Conservation (phyloP, 148 eudicot species). For the Pharnaceum exiguum region DNA sequence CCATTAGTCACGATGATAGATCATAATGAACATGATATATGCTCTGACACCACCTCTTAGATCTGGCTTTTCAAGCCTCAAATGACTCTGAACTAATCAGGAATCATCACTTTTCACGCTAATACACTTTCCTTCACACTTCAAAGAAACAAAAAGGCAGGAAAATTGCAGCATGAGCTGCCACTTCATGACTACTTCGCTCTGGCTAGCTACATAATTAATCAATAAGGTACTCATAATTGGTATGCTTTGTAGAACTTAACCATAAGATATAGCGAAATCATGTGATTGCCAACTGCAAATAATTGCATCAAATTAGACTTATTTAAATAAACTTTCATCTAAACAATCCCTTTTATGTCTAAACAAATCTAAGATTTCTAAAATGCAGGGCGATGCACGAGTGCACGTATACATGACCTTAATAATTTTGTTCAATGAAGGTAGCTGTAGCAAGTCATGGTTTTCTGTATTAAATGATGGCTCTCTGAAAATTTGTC, state of each 20-base stretch:
- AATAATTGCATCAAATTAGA: slow-evolving; percentile 16
- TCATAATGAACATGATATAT: slow-evolving; percentile 7
- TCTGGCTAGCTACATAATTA: slow-evolving; percentile 18
- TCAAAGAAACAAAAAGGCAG: neutral
- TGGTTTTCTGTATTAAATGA: neutral
- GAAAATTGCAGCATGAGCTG: slow-evolving; percentile 4
- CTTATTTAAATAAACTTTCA: neutral
- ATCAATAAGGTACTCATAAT: slow-evolving; percentile 6
- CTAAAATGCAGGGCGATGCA: slow-evolving; percentile 28
- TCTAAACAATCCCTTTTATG: neutral
- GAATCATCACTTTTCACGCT: slow-evolving; percentile 1
- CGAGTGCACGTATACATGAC: slow-evolving; percentile 27
- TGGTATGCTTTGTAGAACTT: neutral
- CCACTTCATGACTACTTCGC: slow-evolving; percentile 6
- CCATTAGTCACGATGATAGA: slow-evolving; percentile 1
- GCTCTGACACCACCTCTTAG: slow-evolving; percentile 10
- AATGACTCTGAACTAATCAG: neutral
- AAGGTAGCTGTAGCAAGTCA: neutral
- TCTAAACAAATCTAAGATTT: neutral
- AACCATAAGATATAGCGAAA: neutral
- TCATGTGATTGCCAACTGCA: slow-evolving; percentile 20
- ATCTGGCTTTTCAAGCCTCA: slow-evolving; percentile 4
- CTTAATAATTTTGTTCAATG: slow-evolving; percentile 15
- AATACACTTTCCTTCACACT: slow-evolving; percentile 1
- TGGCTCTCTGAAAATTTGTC: slow-evolving; percentile 3